Percentiles rank a stretch among this genome's conserved stretches.
These are phyloP conservation scores for Cercospora citrullina DNA, from an alignment of 2,329 filamentous ascomycete species.

Conservation along the genomic window DNA sequence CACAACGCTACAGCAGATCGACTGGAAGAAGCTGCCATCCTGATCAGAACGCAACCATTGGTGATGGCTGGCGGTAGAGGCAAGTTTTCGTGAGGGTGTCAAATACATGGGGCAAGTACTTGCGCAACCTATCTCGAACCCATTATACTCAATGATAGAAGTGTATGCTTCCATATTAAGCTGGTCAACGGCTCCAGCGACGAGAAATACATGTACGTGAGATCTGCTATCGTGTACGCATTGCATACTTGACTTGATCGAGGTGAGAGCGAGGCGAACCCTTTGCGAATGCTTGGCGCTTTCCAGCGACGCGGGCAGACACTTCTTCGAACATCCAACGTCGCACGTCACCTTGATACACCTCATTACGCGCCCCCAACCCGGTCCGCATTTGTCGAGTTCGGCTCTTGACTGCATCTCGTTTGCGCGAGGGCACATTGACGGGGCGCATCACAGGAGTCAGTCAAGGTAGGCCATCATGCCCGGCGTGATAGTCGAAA, in stretches of 20 bases:
- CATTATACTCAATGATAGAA: neutral
- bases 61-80: neutral
- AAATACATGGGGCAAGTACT: neutral
- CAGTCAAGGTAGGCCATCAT: slow-evolving; percentile 35
- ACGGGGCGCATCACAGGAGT: slow-evolving; percentile 2
- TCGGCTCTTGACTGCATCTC: neutral
- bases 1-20: neutral
- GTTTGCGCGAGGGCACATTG: neutral
- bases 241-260: neutral
- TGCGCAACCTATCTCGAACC: neutral
- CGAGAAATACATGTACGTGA: neutral
- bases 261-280: neutral
- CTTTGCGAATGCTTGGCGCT: slow-evolving; percentile 5
- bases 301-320: neutral
- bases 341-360: neutral
- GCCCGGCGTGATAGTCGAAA: slow-evolving; percentile 39
- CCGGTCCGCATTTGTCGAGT: neutral
- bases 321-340: neutral
- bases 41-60: neutral
- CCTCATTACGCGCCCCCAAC: neutral
- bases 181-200: neutral
- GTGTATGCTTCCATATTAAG: neutral
- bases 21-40: neutral
- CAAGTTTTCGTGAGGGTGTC: neutral
- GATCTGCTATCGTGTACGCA: neutral